Base-by-base conservation (phyloP, 2,329 filamentous ascomycete species). In the Fusarium sp. region DNA sequence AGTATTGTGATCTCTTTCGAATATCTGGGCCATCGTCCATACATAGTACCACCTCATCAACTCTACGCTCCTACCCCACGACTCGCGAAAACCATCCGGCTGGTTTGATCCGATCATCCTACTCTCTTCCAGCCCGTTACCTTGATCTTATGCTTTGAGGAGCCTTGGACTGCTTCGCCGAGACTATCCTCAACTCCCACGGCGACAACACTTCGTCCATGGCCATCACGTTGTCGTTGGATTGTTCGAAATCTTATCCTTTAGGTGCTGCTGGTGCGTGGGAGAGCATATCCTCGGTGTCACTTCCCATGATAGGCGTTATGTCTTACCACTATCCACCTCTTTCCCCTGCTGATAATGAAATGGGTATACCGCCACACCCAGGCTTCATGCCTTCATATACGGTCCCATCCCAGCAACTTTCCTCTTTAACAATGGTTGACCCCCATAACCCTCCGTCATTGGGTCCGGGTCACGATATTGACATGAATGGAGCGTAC, bases 261-360 rank as follows among this genome's bases (percentile, higher is more conserved):
- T 60, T 61, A 38, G 56, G 62, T 34, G 20, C 48, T 55, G 39
- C 30, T 26, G 56, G 48, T 39, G 34, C 48, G 26, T 67, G 56
- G 69, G 53, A 56, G 48, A 54, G 56, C 32, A 38, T 51, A 26
- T 38, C 63, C 30, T 47, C 62, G 38, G 54, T 47, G 15, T 48
- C 62, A 24, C 45, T 36, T 50, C 56, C 62, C 50, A 71, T 72
- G 65, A 62, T 63, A 51, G 55, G 47, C 28, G 50, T 59, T 67
- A 85, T 85, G 82, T 79, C 83, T 65, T 83, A 84, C 72, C 82
- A 83, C 65, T 85, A 85, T 71, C 79, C 82, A 45, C 76, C 79
- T 65, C 78, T 79, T 59, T 77, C 81, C 66, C 77, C 77, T 52
- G 78, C 77, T 73, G 77, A 77, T 71, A 70, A 76, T 67, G 80